Evolutionary conservation across 2,329 filamentous ascomycete species (phyloP).

Genomic region (Ophiostoma perfectum): DNA sequence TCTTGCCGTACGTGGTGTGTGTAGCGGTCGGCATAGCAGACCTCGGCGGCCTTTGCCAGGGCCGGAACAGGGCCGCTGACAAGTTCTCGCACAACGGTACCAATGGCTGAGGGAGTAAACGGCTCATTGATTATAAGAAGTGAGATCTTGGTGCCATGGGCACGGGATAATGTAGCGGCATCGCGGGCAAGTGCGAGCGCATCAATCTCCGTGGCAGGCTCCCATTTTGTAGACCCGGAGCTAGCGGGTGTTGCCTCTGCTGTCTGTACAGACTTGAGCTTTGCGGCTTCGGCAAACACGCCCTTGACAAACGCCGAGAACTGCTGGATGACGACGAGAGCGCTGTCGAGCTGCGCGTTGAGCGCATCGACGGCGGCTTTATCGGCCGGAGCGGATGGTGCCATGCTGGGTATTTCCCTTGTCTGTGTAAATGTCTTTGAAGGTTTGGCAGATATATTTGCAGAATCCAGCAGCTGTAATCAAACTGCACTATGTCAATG

Average conservation of each 20-base stretch:
- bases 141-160: slow-evolving; percentile 81
- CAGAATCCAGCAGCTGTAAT: no score
- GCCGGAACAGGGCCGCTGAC: slow-evolving; percentile 67
- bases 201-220: slow-evolving; percentile 36
- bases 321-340: slow-evolving; percentile 38
- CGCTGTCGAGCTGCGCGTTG: slow-evolving; percentile 36
- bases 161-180: slow-evolving; percentile 66
- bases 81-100: slow-evolving; percentile 66
- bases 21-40: slow-evolving; percentile 57
- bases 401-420: not conserved
- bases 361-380: slow-evolving; percentile 35
- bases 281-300: slow-evolving; percentile 32
- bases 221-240: not conserved
- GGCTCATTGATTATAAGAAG: slow-evolving; percentile 81
- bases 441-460: no score
- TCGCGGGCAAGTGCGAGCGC: slow-evolving; percentile 66
- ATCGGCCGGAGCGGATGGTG: slow-evolving; percentile 23
- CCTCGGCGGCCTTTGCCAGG: slow-evolving; percentile 63
- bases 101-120: slow-evolving; percentile 73
- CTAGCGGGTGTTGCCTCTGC: not conserved
- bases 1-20: slow-evolving; percentile 49
- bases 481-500: not conserved
- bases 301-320: slow-evolving; percentile 36
- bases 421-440: no score
- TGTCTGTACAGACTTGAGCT: not conserved